Evolutionary conservation across 2,329 filamentous ascomycete genomes (phyloP).

Genomic region (Fonsecaea pedrosoi): DNA sequence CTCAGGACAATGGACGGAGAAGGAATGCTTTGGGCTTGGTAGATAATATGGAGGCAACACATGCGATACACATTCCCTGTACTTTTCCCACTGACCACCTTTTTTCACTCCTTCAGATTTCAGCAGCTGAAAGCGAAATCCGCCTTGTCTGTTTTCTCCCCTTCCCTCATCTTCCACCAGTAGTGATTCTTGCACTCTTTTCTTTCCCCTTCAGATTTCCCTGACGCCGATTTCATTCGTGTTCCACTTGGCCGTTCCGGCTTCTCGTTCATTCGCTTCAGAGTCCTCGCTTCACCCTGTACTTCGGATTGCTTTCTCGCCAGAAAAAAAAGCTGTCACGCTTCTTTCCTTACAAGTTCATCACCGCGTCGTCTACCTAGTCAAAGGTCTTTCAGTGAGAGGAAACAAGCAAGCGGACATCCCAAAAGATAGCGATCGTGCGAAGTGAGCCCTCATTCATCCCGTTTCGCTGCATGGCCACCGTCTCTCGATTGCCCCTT

Average conservation of each 20-base stretch:
- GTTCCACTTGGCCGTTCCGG: slow-evolving; percentile 7
- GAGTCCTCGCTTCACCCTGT: slow-evolving; percentile 10
- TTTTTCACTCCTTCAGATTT: slow-evolving; percentile 1
- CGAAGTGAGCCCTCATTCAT: slow-evolving; percentile 4
- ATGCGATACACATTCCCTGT: slow-evolving; percentile 6
- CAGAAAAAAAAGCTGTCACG: neutral
- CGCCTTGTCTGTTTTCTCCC: neutral
- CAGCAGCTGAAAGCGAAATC: neutral
- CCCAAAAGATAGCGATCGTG: neutral
- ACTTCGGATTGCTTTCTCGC: neutral
- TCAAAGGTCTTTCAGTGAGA: neutral
- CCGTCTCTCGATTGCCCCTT: slow-evolving; percentile 18
- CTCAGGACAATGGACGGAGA: neutral
- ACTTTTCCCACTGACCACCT: slow-evolving; percentile 2
- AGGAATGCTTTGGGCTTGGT: slow-evolving; percentile 1
- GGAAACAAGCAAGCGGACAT: neutral
- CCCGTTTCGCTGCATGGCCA: slow-evolving; percentile 11
- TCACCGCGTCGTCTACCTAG: neutral
- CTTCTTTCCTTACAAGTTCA: neutral
- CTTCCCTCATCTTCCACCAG: neutral
- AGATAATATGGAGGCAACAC: slow-evolving; percentile 9
- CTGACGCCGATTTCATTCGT: slow-evolving; percentile 18
- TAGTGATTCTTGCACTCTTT: slow-evolving; percentile 1
- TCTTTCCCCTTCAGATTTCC: slow-evolving; percentile 5
- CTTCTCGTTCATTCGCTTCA: slow-evolving; percentile 7